Base-by-base conservation (phyloP, 2,329 filamentous ascomycete species). In the Orbilia javanica region DNA sequence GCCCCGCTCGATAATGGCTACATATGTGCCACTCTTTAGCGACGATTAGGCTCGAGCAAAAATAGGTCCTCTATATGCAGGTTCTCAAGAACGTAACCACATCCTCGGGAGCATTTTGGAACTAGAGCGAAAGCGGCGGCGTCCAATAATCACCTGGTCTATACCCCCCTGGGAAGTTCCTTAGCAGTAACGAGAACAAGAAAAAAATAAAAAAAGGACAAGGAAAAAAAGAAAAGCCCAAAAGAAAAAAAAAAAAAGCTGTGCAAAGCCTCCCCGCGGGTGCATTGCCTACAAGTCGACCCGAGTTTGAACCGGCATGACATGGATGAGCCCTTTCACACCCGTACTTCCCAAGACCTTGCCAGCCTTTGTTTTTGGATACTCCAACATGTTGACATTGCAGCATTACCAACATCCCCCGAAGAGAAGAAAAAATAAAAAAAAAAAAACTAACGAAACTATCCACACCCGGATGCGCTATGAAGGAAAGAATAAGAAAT, bases 251-350 rank as follows among this genome's bases (percentile, higher is more conserved):
- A 25, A 27, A 13, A 53, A 8, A n/a, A n/a, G n/a, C n/a, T n/a
- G 27, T 46, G 63, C 70, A 52, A 74, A 74, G 73, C 73, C 73
- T 65, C 65, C 74, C 67, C 68, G 74, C 67, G 36, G 48, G 60
- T 72, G 74, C 74, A 78, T 60, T 63, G 52, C 36, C 57, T 69
- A 36, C 73, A 77, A 77, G 25, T 77, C 60, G 73, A 77, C 66
- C 57, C 73, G 73, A 77, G 72, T 67, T 66, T 64, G 63, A 68
- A 27, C 31, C 60, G 55, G 53, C 63, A 48, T 34, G 53, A 31
- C 36, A 13, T 44, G 46, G 55, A 60, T 60, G 34, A 8, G 31
- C 34, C 55, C 55, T 42, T 53, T 52, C 34, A 18, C 46, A 44
- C 57, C n/a, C 34, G 46, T 39, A 20, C 25, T 10, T 25, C 22